Base-by-base conservation (phyloP, 2,329 filamentous ascomycete genomes). In the Ceratocystis colombiana region DNA sequence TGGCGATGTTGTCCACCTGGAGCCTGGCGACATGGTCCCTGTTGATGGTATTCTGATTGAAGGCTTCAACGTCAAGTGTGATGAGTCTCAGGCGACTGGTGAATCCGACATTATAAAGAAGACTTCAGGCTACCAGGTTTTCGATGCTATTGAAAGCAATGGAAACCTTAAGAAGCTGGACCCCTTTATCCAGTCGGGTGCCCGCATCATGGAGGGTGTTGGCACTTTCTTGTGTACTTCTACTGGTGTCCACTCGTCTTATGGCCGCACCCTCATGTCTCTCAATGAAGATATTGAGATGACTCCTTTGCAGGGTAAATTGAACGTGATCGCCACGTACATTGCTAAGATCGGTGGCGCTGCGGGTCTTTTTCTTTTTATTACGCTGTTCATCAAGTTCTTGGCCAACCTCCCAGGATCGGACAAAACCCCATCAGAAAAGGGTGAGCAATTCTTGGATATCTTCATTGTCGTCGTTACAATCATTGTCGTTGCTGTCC, bases 311-410 rank as follows among this genome's bases (percentile, higher is more conserved):
- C 88, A 91, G 74, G 85, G 84, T 68, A 91, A 90, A 76, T 80
- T 91, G 64, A 89, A 88, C 72, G 79, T 83, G 68, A 84, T 91
- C 69, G 88, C 88, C 67, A 86, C 88, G 70, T 89, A 88, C 77
- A 90, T 90, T 73, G 88, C 88, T 67, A 89, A 88, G 74, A 77
- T 90, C 45, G 88, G 88, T 75, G 90, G 89, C 73, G 85, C 81
- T 63, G 89, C 90, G 62, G 90, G 88, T 70, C 78, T 94, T 15
- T 77, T 90, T 7, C 79, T 96, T 61, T 96, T 96, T 76, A 80
- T 93, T 61, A 88, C 95, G 59, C 80, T 96, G 15, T 84, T 96
- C 72, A 92, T 96, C 77, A 84, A 90, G 71, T 96, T 96, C 73
- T 79, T 94, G 8, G 89, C 86, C 61, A 77, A 84, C 12, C 81